These are phyloP conservation scores for Parastagonospora avenae DNA, from an alignment of 2,329 filamentous ascomycete genomes.

Conservation along the genomic window DNA sequence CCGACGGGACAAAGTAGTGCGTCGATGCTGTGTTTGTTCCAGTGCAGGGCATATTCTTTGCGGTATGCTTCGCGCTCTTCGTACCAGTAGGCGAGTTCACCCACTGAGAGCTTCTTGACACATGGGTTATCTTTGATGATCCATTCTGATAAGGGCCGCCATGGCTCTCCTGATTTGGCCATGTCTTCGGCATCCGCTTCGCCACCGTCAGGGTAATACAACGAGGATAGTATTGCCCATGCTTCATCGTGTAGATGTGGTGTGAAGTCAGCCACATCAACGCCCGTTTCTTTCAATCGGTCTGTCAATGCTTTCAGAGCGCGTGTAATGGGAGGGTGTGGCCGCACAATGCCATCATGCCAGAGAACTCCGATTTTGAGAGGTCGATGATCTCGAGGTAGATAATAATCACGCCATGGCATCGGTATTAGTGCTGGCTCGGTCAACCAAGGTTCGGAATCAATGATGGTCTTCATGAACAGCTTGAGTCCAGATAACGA, in stretches of 20 bases:
- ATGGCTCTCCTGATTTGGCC: slow-evolving; percentile 61
- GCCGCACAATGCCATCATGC: slow-evolving; percentile 67
- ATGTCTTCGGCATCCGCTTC: slow-evolving; percentile 59
- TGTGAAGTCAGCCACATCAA: slow-evolving; percentile 60
- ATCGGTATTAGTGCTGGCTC: slow-evolving; percentile 65
- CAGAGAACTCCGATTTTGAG: slow-evolving; percentile 67
- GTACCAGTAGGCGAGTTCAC: slow-evolving; percentile 51
- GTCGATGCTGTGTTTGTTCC: slow-evolving; percentile 57
- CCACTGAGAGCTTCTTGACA: slow-evolving; percentile 47
- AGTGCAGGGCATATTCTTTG: slow-evolving; percentile 52
- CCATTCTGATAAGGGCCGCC: slow-evolving; percentile 62
- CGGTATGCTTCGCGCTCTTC: slow-evolving; percentile 52
- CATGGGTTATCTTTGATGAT: slow-evolving; percentile 63
- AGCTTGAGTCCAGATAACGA: slow-evolving; percentile 58
- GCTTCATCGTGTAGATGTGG: slow-evolving; percentile 57
- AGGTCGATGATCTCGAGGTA: slow-evolving; percentile 19
- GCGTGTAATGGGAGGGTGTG: slow-evolving; percentile 68
- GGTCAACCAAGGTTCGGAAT: slow-evolving; percentile 59
- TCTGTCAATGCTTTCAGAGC: slow-evolving; percentile 57
- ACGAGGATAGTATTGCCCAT: slow-evolving; percentile 52
- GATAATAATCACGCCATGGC: slow-evolving; percentile 55
- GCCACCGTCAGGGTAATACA: slow-evolving; percentile 63
- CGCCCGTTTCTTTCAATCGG: slow-evolving; percentile 52
- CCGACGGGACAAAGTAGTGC: slow-evolving; percentile 66
- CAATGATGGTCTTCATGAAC: slow-evolving; percentile 60